Evolutionary conservation across 1,139 yeast species (phyloP).

Genomic region (Saccharomycopsis crataegensis): DNA sequence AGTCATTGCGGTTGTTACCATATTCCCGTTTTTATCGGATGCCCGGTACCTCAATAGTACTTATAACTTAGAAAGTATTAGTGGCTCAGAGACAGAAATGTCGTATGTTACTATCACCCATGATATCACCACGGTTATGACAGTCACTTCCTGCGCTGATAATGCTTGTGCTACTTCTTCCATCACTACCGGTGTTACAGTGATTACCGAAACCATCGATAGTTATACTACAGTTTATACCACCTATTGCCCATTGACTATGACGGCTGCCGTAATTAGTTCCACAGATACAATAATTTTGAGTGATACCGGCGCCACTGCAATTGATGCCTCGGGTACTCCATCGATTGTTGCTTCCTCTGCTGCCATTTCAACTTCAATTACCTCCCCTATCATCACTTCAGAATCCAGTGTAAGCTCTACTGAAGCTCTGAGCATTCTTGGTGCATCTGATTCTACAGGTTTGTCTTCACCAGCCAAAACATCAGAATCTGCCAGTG

Average conservation of each 20-base stretch:
- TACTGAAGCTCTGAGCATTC: too few relatives aligned
- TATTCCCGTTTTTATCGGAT: too few relatives aligned
- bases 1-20: too few relatives aligned
- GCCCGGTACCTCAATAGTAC: too few relatives aligned
- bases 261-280: constrained; percentile 16
- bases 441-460: too few relatives aligned
- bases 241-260: constrained; percentile 23
- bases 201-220: constrained; percentile 28
- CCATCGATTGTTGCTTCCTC: not conserved
- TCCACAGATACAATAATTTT: not conserved
- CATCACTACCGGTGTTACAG: constrained; percentile 31
- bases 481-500: too few relatives aligned
- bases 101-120: not conserved
- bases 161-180: constrained; percentile 27
- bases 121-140: constrained; percentile 1
- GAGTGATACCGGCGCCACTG: not conserved
- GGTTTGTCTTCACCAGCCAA: too few relatives aligned
- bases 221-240: constrained; percentile 29
- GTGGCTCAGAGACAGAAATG: not conserved
- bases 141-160: constrained; percentile 8
- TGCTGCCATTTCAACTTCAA: not conserved
- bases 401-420: too few relatives aligned
- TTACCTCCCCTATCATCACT: too few relatives aligned
- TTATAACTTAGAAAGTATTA: too few relatives aligned
- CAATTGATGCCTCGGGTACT: not conserved